These are phyloP conservation scores for Penicillium longicatenatum DNA, from an alignment of 495 filamentous ascomycete species.

Conservation along the genomic window DNA sequence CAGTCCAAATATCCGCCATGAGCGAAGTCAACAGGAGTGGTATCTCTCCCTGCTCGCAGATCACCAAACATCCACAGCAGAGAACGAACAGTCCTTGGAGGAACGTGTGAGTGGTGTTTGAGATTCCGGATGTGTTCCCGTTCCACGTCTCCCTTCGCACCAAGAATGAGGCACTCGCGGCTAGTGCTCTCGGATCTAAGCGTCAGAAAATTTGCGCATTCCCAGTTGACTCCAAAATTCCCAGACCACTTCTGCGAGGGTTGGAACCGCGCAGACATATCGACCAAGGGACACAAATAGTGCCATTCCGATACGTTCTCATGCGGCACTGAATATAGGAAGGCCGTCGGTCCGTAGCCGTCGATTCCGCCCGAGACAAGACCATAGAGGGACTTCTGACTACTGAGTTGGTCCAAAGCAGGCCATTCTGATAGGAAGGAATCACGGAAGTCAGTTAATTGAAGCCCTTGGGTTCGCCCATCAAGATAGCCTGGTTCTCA, in stretches of 20 bases:
- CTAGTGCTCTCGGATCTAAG: no score
- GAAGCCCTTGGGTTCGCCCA: no score
- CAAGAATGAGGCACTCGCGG: not conserved
- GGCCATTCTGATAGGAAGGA: not conserved
- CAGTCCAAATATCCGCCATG: no score
- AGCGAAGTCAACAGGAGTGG: no score
- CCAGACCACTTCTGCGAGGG: not conserved
- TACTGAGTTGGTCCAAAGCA: no score
- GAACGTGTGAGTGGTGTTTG: not conserved
- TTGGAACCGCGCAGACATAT: not conserved
- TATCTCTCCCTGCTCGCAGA: no score
- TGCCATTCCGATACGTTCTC: not conserved
- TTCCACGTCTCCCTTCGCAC: not conserved
- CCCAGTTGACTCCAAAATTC: not conserved
- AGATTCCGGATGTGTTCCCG: no score
- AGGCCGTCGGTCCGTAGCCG: not conserved
- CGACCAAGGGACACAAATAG: not conserved
- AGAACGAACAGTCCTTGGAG: not conserved
- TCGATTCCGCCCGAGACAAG: not conserved
- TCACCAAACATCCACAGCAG: slow-evolving; percentile 37
- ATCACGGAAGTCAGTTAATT: not conserved
- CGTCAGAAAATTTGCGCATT: not conserved
- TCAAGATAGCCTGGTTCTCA: no score
- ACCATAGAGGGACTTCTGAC: not conserved
- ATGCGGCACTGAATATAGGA: not conserved